A percentile compares a stretch with the other conserved stretches of the same genome.
These are phyloP conservation scores for Nectriaceae sp. DNA, from an alignment of 2,329 filamentous ascomycete species.

Conservation along the genomic window DNA sequence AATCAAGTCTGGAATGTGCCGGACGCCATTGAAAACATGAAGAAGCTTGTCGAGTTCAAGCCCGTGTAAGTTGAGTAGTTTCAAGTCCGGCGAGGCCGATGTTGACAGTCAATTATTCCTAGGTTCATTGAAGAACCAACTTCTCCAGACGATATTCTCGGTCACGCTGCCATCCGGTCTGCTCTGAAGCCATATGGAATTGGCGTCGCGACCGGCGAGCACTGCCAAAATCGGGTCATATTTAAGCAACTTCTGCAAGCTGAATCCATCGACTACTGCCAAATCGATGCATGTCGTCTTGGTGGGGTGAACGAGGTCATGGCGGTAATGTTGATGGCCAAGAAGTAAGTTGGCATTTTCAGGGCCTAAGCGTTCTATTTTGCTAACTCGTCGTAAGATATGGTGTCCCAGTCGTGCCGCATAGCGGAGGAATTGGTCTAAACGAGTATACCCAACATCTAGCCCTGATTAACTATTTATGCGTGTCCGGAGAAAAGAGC, in stretches of 20 bases:
- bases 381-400: no score
- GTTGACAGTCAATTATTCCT: no score
- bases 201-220: slow-evolving; percentile 88
- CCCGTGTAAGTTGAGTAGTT: no score
- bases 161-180: slow-evolving; percentile 82
- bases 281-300: slow-evolving; percentile 87
- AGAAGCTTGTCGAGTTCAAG: slow-evolving; percentile 77
- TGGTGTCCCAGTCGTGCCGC: slow-evolving; percentile 80
- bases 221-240: slow-evolving; percentile 92
- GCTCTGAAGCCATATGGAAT: slow-evolving; percentile 75
- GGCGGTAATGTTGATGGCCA: slow-evolving; percentile 84
- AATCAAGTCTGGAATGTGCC: slow-evolving; percentile 93
- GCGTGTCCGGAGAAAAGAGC: slow-evolving; percentile 78
- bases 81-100: no score
- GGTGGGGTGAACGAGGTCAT: slow-evolving; percentile 91
- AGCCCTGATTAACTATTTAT: slow-evolving; percentile 90
- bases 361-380: no score
- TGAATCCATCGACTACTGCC: slow-evolving; percentile 82
- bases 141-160: slow-evolving; percentile 84
- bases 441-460: slow-evolving; percentile 94
- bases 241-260: slow-evolving; percentile 88
- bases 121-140: slow-evolving; percentile 98
- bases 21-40: slow-evolving; percentile 87
- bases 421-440: slow-evolving; percentile 85
- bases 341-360: no score